Conservation (phyloP, 2,329 filamentous ascomycete species). For the Penicillium psychrosexuale region DNA sequence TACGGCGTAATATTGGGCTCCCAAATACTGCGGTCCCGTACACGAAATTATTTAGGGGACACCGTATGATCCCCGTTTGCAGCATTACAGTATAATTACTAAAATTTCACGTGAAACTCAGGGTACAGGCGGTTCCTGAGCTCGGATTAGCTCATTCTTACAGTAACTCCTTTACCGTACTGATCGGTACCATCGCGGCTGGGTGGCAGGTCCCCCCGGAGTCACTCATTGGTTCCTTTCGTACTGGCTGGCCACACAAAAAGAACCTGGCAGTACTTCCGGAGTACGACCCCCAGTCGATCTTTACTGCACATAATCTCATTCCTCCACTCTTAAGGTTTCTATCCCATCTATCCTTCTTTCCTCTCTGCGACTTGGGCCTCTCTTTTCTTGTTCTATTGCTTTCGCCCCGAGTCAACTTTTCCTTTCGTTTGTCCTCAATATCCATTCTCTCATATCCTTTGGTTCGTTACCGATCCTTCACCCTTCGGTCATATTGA, state of each 20-base stretch:
- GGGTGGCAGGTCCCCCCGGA: background rate
- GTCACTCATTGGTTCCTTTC: slow-evolving; percentile 18
- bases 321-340: slow-evolving; percentile 15
- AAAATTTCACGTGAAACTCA: background rate
- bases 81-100: slow-evolving; percentile 14
- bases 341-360: slow-evolving; percentile 15
- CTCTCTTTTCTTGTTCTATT: background rate
- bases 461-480: background rate
- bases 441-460: background rate
- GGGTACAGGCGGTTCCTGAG: slow-evolving; percentile 6
- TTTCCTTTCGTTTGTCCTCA: background rate
- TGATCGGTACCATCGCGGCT: slow-evolving; percentile 6
- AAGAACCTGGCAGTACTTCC: slow-evolving; percentile 15
- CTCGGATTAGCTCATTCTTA: slow-evolving; percentile 11
- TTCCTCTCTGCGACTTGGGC: slow-evolving; percentile 8
- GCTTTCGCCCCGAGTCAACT: background rate
- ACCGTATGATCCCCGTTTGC: slow-evolving; percentile 6
- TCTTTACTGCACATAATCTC: slow-evolving; percentile 17
- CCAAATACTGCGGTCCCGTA: background rate
- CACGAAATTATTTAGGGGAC: background rate
- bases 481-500: slow-evolving; percentile 2
- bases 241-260: slow-evolving; percentile 1
- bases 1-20: slow-evolving; percentile 1
- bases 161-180: slow-evolving; percentile 10
- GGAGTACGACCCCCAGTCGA: slow-evolving; percentile 16